Evolutionary conservation across 2,329 filamentous ascomycete genomes (phyloP).

Genomic region (Cytospora piceae): DNA sequence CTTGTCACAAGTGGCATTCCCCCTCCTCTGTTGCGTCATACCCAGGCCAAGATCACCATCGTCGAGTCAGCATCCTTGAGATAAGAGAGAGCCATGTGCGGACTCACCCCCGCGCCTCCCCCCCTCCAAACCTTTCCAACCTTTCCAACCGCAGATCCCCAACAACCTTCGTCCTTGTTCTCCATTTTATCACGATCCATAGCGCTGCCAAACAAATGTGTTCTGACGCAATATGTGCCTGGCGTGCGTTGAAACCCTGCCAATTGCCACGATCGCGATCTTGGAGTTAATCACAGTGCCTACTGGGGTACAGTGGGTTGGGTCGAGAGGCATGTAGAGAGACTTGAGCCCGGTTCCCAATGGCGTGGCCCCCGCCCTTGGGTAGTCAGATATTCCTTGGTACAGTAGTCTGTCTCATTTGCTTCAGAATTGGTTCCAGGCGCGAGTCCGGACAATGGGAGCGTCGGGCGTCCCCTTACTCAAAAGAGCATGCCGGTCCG

Average conservation of each 20-base stretch:
- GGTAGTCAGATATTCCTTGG: no score
- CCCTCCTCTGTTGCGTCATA: slow-evolving; percentile 18
- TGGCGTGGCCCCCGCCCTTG: no score
- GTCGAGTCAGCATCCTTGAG: slow-evolving; percentile 24
- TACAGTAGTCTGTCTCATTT: no score
- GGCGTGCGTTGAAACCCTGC: neutral
- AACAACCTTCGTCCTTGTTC: neutral
- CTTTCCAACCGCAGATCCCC: neutral
- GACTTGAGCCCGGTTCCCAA: no score
- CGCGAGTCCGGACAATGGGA: no score
- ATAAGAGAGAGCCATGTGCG: neutral
- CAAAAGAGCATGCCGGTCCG: no score
- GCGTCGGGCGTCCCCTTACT: no score
- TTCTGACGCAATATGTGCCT: neutral
- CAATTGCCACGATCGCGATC: neutral
- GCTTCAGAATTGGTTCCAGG: no score
- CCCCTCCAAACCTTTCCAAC: neutral
- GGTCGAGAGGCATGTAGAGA: no score
- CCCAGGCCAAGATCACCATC: slow-evolving; percentile 10
- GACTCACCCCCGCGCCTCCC: neutral
- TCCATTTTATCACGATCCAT: neutral
- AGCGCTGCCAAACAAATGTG: neutral
- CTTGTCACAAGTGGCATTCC: slow-evolving; percentile 1
- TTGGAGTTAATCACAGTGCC: neutral
- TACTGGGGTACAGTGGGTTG: no score